A percentile compares a stretch with the other conserved stretches of the same genome.
Evolutionary conservation across 208 protist genomes (phyloP).

Genomic region (Leishmania aethiopica): DNA sequence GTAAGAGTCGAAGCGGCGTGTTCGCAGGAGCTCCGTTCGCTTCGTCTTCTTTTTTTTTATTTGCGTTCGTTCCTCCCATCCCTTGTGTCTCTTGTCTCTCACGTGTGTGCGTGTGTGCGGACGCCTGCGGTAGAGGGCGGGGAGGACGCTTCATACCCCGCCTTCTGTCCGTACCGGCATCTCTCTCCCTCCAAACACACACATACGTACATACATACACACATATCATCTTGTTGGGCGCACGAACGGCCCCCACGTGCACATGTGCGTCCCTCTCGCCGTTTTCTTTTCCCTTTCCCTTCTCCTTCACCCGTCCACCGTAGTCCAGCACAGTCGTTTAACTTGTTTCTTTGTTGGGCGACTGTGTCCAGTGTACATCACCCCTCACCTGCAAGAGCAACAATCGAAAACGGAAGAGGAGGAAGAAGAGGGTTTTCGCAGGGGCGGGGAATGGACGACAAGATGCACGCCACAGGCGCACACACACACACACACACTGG

Average conservation of each 20-base stretch:
- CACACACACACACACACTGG: not conserved
- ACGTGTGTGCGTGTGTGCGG: not conserved
- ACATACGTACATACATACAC: not conserved
- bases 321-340: not conserved
- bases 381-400: not conserved
- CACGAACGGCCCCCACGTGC: not conserved
- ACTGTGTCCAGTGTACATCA: not conserved
- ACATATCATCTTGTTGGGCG: not conserved
- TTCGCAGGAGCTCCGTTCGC: not conserved
- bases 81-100: not conserved
- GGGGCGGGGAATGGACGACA: not conserved
- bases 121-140: not conserved
- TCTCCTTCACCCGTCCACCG: not conserved
- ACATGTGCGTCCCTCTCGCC: not conserved
- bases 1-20: not conserved
- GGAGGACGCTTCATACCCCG: not conserved
- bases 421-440: not conserved
- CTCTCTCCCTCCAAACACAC: not conserved
- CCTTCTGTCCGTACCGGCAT: not conserved
- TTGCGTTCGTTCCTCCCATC: not conserved
- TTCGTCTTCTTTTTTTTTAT: not conserved
- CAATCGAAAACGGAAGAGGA: not conserved
- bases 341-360: not conserved
- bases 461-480: not conserved
- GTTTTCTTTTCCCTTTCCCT: constrained; percentile 4